Base-by-base conservation (phyloP, 805 yeast genomes). In the Dipodascus albidus region DNA sequence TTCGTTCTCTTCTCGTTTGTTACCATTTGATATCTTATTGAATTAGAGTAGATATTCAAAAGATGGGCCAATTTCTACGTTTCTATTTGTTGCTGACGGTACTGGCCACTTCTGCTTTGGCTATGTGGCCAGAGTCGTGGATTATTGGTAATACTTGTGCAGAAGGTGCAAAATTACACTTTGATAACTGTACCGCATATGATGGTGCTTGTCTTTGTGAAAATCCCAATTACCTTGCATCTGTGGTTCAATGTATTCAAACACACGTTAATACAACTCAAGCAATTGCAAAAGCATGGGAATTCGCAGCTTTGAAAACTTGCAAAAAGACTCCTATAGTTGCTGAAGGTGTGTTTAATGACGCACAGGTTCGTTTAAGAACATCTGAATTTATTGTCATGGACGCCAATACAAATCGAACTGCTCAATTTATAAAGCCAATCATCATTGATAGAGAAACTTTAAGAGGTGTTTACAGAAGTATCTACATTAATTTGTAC, bases 181-280 rank as follows among this genome's bases (percentile, higher is more conserved):
- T 59, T 47, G 59, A 58, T 33, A 48, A 47, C 23, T 60, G 62
- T 23, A 41, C 47, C 27, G 48, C 58, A 14, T 54, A 57, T 17
- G 69, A 64, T 48, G 49, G 55, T 50, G 55, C 49, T n/a, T 68
- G 71, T 50, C 61, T 64, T 6, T 68, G 72, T 54, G 49, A 52
- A 6, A 57, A 58, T 53, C 22, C 55, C 3, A 54, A 56, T 21
- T 68, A 53, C 47, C 60, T 67, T 1, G 66, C 63, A 4, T 58
- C 70, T 1, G 69, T 68, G 0, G 66, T 64, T 14, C 54, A 53
- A n/a, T 68, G 71, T 48, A 64, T 68, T 2, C 53, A 55, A 4
- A 50, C 57, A 1, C 58, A 64, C 49, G 52, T 67, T 2, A 51
- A 55, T 9, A 47, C 27, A 47, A 57, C 58, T 21, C 56, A 66